A percentile compares a stretch with the other conserved stretches of the same genome.
Evolutionary conservation across 1,284 basidiomycete species (phyloP).

Genomic region (Mycosarcoma mackinlayi): DNA sequence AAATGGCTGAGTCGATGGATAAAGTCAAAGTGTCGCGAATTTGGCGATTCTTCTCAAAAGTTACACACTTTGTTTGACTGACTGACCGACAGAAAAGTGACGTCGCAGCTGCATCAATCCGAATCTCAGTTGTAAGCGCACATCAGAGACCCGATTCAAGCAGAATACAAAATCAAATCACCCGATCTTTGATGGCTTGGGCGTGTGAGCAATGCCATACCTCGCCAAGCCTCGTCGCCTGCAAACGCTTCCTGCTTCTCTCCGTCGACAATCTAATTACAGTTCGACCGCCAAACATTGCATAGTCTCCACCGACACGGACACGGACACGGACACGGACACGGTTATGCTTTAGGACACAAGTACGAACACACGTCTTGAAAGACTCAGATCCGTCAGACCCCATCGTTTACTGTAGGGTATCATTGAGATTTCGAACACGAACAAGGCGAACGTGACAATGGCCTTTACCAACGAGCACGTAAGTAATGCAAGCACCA

Average conservation of each 20-base stretch:
- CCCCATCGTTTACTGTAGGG: no score
- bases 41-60: constrained; percentile 8
- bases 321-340: no score
- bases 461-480: constrained; percentile 40
- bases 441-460: not conserved
- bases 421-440: no score
- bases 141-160: constrained; percentile 12
- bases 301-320: no score
- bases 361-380: no score
- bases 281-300: not conserved
- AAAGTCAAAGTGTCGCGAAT: not conserved
- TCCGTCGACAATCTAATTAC: not conserved
- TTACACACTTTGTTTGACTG: no score
- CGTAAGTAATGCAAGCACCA: constrained; percentile 13
- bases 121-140: not conserved
- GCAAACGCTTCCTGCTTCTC: not conserved
- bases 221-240: not conserved
- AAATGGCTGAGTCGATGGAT: constrained; percentile 8
- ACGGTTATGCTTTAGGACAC: no score
- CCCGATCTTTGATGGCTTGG: not conserved
- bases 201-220: constrained; percentile 14
- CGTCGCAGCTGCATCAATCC: constrained; percentile 5
- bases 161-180: no score
- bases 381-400: no score
- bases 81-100: no score